Base-by-base conservation (phyloP, 768 basidiomycete genomes). In the Dictyophora rubrovolvata region DNA sequence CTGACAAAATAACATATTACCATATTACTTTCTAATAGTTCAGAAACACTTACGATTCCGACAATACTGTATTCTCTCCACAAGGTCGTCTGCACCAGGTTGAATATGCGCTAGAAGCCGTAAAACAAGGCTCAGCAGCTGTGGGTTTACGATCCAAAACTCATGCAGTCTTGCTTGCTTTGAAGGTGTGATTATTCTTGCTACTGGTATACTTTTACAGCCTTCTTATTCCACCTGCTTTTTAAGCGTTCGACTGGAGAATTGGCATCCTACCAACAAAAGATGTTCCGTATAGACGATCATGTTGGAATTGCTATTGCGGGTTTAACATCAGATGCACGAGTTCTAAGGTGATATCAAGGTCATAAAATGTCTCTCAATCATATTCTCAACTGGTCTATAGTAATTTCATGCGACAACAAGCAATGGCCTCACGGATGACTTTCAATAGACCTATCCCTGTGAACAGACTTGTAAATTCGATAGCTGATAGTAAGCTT, bases 291-390 rank as follows among this genome's bases (percentile, higher is more conserved):
- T 68, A 95, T 99, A 84, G 96, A 99, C 69, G 93, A 98, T 72
- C 96, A 99, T 75, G 86, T 96, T 65, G 96, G 96, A n/a, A 93
- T 99, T 67, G 95, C 94, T 53, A 98, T 99, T 70, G 96, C 96
- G 54, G 96, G 96, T n/a, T 76, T 99, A 62, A 99, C 96, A 9
- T 93, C 90, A 50, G 96, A 99, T 76, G 96, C 96, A 48, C 88
- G 96, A 70, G 96, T 98, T 1, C 73, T 99, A 65, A 35, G 28
- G 53, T 23, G 47, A 20, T 37, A 46, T 21, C 12, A 52, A 20
- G 4, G 12, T 46, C 20, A 33, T 16, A n/a, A 52, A n/a, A 53
- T n/a, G 28, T 21, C 20, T 33, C 21, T 28, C 28, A 12, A 50
- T 1, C 60, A 48, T n/a, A 54, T 48, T n/a, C 36, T 16, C 21